Conservation (phyloP, 1,284 basidiomycete species). For the Ustilago sp. region DNA sequence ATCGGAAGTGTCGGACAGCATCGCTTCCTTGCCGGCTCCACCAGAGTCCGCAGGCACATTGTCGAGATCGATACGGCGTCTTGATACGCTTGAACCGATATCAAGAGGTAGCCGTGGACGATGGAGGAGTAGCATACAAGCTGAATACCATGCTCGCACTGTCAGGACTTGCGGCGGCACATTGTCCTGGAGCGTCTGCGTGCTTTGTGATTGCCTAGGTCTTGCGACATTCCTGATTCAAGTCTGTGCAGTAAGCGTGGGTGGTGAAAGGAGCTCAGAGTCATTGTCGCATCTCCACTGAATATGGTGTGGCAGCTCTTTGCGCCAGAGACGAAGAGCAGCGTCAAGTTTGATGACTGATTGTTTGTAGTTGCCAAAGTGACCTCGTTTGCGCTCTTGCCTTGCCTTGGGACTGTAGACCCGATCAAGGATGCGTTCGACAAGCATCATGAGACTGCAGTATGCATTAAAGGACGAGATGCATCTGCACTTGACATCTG, state of each 20-base stretch:
- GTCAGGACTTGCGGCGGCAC: conserved; percentile 33
- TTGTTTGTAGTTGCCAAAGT: neutral
- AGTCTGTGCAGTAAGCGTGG: neutral
- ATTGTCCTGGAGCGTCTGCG: conserved; percentile 1
- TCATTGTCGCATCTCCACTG: conserved; percentile 4
- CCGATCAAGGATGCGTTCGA: conserved; percentile 19
- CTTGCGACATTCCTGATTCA: neutral
- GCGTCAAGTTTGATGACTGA: conserved; percentile 11
- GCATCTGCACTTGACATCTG: conserved; percentile 16
- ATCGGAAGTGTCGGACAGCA: neutral
- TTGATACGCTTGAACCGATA: neutral
- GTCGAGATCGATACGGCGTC: neutral
- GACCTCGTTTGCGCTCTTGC: neutral
- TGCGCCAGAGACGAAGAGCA: conserved; percentile 4
- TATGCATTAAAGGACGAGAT: conserved; percentile 18
- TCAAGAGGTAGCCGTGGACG: conserved; percentile 24
- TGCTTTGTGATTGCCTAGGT: neutral
- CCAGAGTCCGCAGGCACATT: neutral
- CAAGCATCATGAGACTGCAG: conserved; percentile 22
- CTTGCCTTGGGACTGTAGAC: conserved; percentile 23
- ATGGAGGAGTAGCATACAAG: conserved; percentile 23
- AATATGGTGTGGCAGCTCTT: conserved; percentile 1
- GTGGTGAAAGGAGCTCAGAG: neutral
- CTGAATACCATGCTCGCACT: conserved; percentile 28
- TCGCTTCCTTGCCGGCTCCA: neutral